A percentile compares a stretch with the other conserved stretches of the same genome.
phyloP scores from a whole-genome alignment of 768 basidiomycete genomes.

The Rhodotorula kratochvilovae region DNA sequence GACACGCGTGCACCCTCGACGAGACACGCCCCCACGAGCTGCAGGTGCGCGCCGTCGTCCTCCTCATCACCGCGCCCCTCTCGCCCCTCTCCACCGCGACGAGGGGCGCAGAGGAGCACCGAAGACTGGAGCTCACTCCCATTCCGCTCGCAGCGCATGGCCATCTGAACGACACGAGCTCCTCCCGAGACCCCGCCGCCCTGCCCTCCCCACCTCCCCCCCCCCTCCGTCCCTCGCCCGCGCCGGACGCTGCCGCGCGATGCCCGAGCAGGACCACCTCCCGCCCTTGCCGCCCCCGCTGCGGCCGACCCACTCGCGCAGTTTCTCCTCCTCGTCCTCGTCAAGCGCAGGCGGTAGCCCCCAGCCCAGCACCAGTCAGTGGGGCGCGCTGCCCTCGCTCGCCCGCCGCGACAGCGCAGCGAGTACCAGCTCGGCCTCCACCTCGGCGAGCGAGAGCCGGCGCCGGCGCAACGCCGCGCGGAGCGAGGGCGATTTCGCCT shows the following conservation, averaged over 20 bases:
- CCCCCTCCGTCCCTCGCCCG: background rate
- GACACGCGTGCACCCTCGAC: no score
- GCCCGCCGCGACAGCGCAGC: background rate
- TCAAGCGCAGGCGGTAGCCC: slow-evolving; percentile 11
- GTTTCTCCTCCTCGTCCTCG: slow-evolving; percentile 30
- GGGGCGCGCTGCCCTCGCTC: background rate
- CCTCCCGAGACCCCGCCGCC: no score
- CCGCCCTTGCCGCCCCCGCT: slow-evolving; percentile 20
- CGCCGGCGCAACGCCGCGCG: background rate
- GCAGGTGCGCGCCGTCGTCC: no score
- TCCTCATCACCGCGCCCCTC: no score
- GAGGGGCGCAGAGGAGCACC: no score
- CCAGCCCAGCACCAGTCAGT: background rate
- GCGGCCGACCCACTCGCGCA: slow-evolving; percentile 15
- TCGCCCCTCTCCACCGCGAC: no score
- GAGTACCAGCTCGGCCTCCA: background rate
- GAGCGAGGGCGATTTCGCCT: background rate
- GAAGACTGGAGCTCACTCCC: no score
- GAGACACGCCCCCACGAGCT: no score
- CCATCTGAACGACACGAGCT: no score
- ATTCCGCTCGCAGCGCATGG: no score
- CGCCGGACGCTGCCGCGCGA: background rate
- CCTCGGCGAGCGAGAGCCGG: background rate
- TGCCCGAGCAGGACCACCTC: background rate
- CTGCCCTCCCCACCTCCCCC: background rate